Evolutionary conservation across 352 stramenopile species (phyloP), one percentile per base, ranked within the genome.

Genomic region (Aphanomyces stellatus): DNA sequence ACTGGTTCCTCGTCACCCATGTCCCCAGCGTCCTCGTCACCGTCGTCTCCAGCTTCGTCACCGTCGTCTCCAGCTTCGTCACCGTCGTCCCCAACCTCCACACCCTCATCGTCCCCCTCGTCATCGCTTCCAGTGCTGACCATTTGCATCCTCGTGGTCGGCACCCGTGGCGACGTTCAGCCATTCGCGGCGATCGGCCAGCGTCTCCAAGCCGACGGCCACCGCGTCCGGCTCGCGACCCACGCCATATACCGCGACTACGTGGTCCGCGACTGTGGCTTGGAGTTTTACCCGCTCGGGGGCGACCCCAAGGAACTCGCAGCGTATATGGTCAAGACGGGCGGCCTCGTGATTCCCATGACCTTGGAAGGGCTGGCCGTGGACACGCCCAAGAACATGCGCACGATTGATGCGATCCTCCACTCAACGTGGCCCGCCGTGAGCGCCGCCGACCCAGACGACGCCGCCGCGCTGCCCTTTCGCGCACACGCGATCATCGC

Each of bases 321-420:
- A 2, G 78, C 87, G 11, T 98, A 96, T 78, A 98, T 98, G 91
- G 87, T 96, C 53, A 91, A 94, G 66, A 95, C 87, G 4, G 76
- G 81, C 25, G 88, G 88, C 0, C 81, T 83, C 40, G 53, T 95
- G 7, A 87, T 94, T 28, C 85, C 85, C 8, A 30, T 82, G 8
- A 91, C 83, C 48, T 71, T 82, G 0, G 79, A 87, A 71, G 80
- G 53, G 5, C 79, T 88, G 24, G 66, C 61, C n/a, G n/a, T 62
- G 76, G 82, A 91, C 37, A 74, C 97, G 17, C 83, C 87, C 0
- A 75, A 80, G 42, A 97, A 97, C 66, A 82, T 92, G 59, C 72
- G 79, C 41, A 97, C 97, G 88, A 78, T 98, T 37, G 77, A 93
- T 7, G 77, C 96, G 46, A 98, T 98, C 51, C 71, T 91, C 15